Percentiles rank a stretch among this genome's conserved stretches.
Conservation (phyloP, 2,329 filamentous ascomycete species). For the Penicillium nordicum region DNA sequence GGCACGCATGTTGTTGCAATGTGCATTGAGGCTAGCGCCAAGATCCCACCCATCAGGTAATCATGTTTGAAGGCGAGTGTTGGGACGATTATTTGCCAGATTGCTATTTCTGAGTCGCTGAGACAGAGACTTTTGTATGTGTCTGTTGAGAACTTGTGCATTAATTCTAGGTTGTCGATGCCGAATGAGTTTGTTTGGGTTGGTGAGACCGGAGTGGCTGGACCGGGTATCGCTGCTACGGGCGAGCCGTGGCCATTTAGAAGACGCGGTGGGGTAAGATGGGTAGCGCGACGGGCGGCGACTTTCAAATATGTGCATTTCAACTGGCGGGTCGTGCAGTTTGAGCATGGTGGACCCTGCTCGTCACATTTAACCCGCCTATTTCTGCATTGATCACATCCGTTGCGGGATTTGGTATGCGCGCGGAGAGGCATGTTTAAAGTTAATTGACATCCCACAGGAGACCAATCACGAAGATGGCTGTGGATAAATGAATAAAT, state of each 20-base stretch:
- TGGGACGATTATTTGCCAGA: slow-evolving; percentile 37
- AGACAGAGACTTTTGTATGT: slow-evolving; percentile 42
- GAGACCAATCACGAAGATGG: slow-evolving; percentile 3
- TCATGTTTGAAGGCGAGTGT: slow-evolving; percentile 32
- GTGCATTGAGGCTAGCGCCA: slow-evolving; percentile 38
- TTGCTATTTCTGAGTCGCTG: slow-evolving; percentile 21
- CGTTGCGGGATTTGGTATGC: slow-evolving; percentile 25
- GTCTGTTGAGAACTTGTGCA: slow-evolving; percentile 48
- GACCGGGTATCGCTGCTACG: neutral
- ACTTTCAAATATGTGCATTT: slow-evolving; percentile 24
- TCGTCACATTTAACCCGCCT: slow-evolving; percentile 32
- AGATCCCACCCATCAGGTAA: slow-evolving; percentile 37
- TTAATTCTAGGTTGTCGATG: slow-evolving; percentile 45
- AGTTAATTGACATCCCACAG: neutral
- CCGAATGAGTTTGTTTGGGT: slow-evolving; percentile 1
- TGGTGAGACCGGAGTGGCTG: neutral
- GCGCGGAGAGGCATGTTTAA: slow-evolving; percentile 13
- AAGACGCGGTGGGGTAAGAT: neutral
- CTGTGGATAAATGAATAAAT: neutral
- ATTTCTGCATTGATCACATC: slow-evolving; percentile 22
- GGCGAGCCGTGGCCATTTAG: neutral
- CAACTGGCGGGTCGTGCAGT: slow-evolving; percentile 28
- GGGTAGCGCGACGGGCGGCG: slow-evolving; percentile 2
- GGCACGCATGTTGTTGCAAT: slow-evolving; percentile 27
- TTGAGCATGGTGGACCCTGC: slow-evolving; percentile 29